Conservation (phyloP, 192 early-diverging fungal genomes). For the Umbelopsis sp. region DNA sequence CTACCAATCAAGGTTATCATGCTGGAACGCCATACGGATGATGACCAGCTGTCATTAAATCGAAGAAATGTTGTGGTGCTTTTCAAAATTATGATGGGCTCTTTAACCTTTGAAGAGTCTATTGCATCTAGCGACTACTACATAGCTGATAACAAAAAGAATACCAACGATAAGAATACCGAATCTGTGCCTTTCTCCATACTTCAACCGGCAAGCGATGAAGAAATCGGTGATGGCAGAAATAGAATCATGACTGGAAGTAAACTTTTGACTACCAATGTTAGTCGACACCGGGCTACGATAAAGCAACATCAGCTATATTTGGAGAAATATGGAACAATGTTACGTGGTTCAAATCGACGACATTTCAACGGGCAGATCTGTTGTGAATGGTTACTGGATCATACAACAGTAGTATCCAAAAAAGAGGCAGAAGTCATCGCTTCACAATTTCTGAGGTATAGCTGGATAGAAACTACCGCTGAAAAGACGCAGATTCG, state of each 20-base stretch:
- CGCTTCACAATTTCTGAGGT: conserved; percentile 46
- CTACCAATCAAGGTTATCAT: conserved; percentile 35
- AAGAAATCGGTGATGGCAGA: neutral
- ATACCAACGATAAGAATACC: neutral
- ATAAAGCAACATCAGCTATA: neutral
- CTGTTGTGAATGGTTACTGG: conserved; percentile 52
- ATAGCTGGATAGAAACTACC: conserved; percentile 43
- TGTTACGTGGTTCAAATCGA: conserved; percentile 8
- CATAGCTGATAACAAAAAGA: neutral
- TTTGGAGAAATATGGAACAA: neutral
- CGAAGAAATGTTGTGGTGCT: conserved; percentile 39
- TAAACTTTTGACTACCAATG: conserved; percentile 6
- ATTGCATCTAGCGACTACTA: neutral
- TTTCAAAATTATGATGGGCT: conserved; percentile 49
- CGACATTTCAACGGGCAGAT: conserved; percentile 6
- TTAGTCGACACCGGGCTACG: conserved; percentile 6
- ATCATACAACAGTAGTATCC: conserved; percentile 52
- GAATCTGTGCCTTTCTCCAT: conserved; percentile 4
- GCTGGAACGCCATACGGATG: conserved; percentile 49
- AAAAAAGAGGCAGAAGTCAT: conserved; percentile 51
- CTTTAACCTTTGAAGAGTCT: conserved; percentile 37
- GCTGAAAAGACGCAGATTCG: neutral
- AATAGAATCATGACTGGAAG: conserved; percentile 4
- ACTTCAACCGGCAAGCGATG: conserved; percentile 14
- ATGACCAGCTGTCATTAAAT: conserved; percentile 46